phyloP scores from a whole-genome alignment of 768 basidiomycete genomes.

The Peribolospora kevripleyi region DNA sequence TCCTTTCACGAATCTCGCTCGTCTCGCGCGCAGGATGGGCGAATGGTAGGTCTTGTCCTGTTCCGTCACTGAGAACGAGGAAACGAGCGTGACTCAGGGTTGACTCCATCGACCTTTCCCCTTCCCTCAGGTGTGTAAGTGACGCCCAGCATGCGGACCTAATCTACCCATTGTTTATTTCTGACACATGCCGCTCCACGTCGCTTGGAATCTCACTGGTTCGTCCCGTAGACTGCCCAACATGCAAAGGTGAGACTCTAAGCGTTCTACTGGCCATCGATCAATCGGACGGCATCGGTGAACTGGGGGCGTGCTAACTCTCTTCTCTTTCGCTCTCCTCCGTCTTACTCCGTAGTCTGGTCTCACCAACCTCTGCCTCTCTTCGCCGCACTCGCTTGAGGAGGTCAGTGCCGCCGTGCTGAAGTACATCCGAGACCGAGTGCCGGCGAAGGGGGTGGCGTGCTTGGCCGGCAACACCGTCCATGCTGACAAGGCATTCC shows the following conservation, averaged over 20 bases:
- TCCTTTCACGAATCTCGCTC: neutral
- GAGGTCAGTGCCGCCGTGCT: conserved; percentile 9
- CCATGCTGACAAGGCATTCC: conserved; percentile 11
- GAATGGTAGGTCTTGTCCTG: conserved; percentile 17
- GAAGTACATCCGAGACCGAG: neutral
- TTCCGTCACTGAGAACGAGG: conserved; percentile 12
- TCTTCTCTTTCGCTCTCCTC: too few species aligned
- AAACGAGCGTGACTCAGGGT: conserved; percentile 1
- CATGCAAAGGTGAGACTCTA: too few species aligned
- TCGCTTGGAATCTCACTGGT: neutral
- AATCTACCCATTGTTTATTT: too few species aligned
- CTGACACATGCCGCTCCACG: too few species aligned
- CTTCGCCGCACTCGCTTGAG: neutral
- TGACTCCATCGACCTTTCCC: neutral
- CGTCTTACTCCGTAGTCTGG: too few species aligned
- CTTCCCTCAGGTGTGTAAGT: neutral
- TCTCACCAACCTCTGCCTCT: too few species aligned
- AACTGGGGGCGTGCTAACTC: too few species aligned
- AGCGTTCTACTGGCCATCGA: too few species aligned
- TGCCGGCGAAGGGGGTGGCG: neutral
- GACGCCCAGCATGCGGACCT: conserved; percentile 12
- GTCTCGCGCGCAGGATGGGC: conserved; percentile 14
- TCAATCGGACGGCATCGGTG: too few species aligned
- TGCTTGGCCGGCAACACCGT: conserved; percentile 7
- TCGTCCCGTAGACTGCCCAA: too few species aligned